These are phyloP conservation scores for Erigeron canadensis DNA, from an alignment of 129 eudicot species.

Conservation along the genomic window DNA sequence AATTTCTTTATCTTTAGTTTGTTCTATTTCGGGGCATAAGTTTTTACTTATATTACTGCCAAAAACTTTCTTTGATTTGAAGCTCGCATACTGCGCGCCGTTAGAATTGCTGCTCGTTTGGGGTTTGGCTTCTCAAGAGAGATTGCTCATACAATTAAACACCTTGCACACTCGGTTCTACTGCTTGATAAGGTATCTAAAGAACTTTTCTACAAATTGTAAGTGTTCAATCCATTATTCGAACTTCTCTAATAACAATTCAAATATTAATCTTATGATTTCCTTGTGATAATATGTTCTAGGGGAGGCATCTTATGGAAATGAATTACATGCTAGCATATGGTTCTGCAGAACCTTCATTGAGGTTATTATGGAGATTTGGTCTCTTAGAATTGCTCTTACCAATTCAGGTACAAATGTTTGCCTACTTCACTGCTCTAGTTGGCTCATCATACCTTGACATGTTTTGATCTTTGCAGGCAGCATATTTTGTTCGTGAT, in stretches of 20 bases:
- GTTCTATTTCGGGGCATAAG: neutral
- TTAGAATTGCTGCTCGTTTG: slow-evolving; percentile 76
- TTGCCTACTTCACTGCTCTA: neutral
- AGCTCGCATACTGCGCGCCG: slow-evolving; percentile 81
- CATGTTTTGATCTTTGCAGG: slow-evolving; percentile 40
- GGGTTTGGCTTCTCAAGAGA: slow-evolving; percentile 58
- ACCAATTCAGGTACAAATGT: slow-evolving; percentile 64
- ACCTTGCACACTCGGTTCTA: slow-evolving; percentile 49
- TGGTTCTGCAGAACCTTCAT: slow-evolving; percentile 79
- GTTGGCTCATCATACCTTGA: slow-evolving; percentile 19
- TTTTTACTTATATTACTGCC: neutral
- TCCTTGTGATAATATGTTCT: neutral
- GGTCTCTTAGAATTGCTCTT: slow-evolving; percentile 68
- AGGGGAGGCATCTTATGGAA: slow-evolving; percentile 86
- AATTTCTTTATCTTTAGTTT: slow-evolving; percentile 20
- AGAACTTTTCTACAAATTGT: neutral
- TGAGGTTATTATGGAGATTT: slow-evolving; percentile 73
- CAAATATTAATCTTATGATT: slow-evolving; percentile 5
- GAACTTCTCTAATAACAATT: slow-evolving; percentile 3
- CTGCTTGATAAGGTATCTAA: slow-evolving; percentile 60
- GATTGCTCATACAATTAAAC: slow-evolving; percentile 53
- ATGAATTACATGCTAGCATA: slow-evolving; percentile 86
- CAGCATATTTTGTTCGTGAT: slow-evolving; percentile 63
- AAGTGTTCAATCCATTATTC: neutral
- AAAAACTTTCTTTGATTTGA: slow-evolving; percentile 21